Base-by-base conservation (phyloP, 2,329 filamentous ascomycete species). In the Lasiodiplodia sp. region DNA sequence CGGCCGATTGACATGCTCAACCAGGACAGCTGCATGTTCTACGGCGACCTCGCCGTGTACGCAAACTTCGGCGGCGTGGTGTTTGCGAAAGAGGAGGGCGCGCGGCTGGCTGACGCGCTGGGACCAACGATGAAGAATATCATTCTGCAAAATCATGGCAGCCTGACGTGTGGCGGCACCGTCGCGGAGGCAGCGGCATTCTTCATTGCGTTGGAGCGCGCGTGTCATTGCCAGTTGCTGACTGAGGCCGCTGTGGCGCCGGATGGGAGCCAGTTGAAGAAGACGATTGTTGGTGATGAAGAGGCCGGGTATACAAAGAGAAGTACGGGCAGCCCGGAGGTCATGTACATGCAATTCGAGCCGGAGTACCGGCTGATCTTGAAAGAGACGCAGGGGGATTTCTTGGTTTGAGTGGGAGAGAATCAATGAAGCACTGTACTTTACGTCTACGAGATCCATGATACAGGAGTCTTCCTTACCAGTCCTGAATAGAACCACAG, bases 101-200 rank as follows among this genome's bases (percentile, higher is more conserved):
- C 84, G 72, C 82, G 85, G 55, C 88, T 93, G 70, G 90, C 90
- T 2, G 81, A 80, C 11, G 86, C 90, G 0, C 81, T 93, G 1
- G 90, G 90, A 0, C 51, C 51, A 6, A 86, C 86, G 72, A 90
- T 84, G 23, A 87, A 87, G 76, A 90, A 84, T 1, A 84, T 88
- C 70, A 88, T 93, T 57, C 79, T 93, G 63, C 83, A 90, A 71
- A 93, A 93, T 75, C 91, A 93, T 78, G 91, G 91, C 0, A 79
- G 93, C 38, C 78, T 93, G 60, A 92, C 90, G 0, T 90, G 92
- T 0, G 91, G 91, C 3, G 74, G 78, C 6, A 93, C 91, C 0
- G 91, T 93, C 2, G 91, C 93, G 75, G 91, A 93, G 78, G 91
- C 91, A 1, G 88, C 88, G 0, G 93, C 89, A 76, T 78, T 92